Percentiles rank a stretch among this genome's conserved stretches.
phyloP scores from a whole-genome alignment of 2,329 filamentous ascomycete genomes.

The Ophiostoma populinum region DNA sequence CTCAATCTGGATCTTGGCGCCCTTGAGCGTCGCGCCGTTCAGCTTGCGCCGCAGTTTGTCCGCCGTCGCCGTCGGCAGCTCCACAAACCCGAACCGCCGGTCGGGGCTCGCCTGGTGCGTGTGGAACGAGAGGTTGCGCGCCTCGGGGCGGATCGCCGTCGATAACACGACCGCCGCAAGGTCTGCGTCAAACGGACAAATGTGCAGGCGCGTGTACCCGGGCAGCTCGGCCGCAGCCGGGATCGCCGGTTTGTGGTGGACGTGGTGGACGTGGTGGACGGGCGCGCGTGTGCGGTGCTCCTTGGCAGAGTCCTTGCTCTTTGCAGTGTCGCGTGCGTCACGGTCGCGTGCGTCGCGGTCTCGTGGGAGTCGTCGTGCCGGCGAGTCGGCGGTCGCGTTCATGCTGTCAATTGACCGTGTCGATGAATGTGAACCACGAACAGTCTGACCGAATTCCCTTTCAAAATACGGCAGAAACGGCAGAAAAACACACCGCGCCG shows the following conservation, averaged over 20 bases:
- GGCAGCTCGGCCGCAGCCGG: not conserved
- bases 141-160: constrained; percentile 43
- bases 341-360: no score
- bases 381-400: no score
- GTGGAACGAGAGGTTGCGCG: constrained; percentile 79
- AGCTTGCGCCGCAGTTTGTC: constrained; percentile 86
- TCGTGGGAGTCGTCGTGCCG: no score
- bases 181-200: constrained; percentile 65
- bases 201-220: constrained; percentile 51
- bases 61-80: constrained; percentile 64
- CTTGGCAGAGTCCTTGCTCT: no score
- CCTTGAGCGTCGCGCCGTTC: constrained; percentile 70
- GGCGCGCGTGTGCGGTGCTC: no score
- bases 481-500: no score
- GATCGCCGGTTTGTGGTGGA: not conserved
- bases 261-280: no score
- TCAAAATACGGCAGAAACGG: no score
- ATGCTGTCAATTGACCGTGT: no score
- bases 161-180: constrained; percentile 59
- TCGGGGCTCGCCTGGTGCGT: constrained; percentile 76
- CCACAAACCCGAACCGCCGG: constrained; percentile 75
- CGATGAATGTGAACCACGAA: no score
- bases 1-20: constrained; percentile 70
- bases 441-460: no score
- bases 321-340: no score